phyloP scores from a whole-genome alignment of 2,329 filamentous ascomycete genomes.

The Epichloe festucae region DNA sequence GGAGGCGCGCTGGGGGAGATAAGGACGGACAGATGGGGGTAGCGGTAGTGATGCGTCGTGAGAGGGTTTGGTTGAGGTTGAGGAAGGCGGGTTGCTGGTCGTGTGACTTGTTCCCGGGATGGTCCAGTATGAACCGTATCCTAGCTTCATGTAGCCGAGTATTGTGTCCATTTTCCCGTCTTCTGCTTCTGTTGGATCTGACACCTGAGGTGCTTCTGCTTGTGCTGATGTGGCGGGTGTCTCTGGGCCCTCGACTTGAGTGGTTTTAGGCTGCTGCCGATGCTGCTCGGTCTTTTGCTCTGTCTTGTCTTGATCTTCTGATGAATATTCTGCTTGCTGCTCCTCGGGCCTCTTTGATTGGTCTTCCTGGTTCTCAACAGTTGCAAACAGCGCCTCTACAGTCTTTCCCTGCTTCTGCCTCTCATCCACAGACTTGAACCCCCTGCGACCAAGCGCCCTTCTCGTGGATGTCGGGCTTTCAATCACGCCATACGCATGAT shows the following conservation, averaged over 20 bases:
- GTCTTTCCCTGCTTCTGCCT: neutral
- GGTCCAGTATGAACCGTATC: conserved; percentile 55
- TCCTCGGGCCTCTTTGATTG: neutral
- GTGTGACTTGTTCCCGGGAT: conserved; percentile 19
- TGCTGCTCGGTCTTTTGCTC: neutral
- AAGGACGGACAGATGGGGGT: conserved; percentile 3
- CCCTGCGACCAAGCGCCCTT: conserved; percentile 25
- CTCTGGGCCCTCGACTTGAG: neutral
- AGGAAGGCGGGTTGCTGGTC: conserved; percentile 7
- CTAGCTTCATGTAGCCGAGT: conserved; percentile 52
- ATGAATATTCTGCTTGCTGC: neutral
- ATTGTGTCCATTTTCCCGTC: conserved; percentile 38
- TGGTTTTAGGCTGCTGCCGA: neutral
- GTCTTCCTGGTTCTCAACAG: neutral
- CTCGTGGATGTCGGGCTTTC: conserved; percentile 63
- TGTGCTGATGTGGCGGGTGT: neutral
- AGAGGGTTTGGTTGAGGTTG: conserved; percentile 2
- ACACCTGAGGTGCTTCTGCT: neutral
- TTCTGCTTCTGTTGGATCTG: conserved; percentile 10
- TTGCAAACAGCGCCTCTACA: neutral
- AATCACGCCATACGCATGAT: conserved; percentile 70
- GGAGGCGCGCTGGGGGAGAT: conserved; percentile 7
- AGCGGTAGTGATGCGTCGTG: neutral
- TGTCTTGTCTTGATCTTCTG: neutral
- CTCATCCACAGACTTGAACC: conserved; percentile 6